Base-by-base conservation (phyloP, 2,329 filamentous ascomycete species). In the Aspergillus sp. region DNA sequence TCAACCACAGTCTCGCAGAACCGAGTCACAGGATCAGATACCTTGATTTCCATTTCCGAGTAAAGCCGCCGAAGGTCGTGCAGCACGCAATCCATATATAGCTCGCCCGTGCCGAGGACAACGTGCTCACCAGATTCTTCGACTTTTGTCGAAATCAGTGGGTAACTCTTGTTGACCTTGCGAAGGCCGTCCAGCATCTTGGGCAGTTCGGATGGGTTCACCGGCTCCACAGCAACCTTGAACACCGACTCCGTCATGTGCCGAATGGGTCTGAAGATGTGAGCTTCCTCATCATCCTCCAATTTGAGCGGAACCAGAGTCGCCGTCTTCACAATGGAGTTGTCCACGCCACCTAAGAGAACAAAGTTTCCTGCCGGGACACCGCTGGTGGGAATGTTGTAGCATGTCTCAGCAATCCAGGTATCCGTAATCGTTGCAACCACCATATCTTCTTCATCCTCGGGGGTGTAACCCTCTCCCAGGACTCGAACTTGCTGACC, bases 31-130 rank as follows among this genome's bases (percentile, higher is more conserved):
- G 94, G 94, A 68, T 99, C 94, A 0, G 94, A 99, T 45, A 99
- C 90, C 75, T 97, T 97, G 75, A 99, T 89, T 70, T 99, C 94
- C 94, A 99, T 99, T 65, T 97, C 93, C 13, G 94, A 92, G 68
- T 96, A 99, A n/a, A 97, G 74, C 38, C 86, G 84, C 49, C 94
- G 88, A 44, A 99, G 80, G 68, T 99, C 94, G 71, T 99, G 94
- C 43, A 99, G 80, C 3, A 99, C 93, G 65, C 94, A 99, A 71
- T 99, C 94, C 92, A 99, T 97, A 76, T 99, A 99, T n/a, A 99
- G 79, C 71, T 99, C 94, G 54, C 94, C 94, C 0, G 94, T 99
- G 20, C 94, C 94, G 4, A 99, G 82, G 44, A 99, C 82, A 59
- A 99, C 87, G 68, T 99, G 94, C 73, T 99, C 94, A 47, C 94